Base-by-base conservation (phyloP, 345 rosid species). In the Bruguiera parviflora region DNA sequence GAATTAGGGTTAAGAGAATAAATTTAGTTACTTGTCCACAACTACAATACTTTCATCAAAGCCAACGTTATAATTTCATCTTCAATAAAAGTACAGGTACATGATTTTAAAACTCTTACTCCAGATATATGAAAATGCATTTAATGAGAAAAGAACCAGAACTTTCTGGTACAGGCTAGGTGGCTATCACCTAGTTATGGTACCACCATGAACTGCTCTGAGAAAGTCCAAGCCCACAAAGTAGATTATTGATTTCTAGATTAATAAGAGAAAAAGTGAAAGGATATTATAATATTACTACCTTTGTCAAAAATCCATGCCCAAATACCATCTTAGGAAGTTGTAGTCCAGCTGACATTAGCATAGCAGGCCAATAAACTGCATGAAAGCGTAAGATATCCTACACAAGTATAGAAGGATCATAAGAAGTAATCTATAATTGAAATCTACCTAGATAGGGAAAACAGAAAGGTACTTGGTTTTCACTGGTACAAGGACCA, bases 291-390 rank as follows among this genome's bases (percentile, higher is more conserved):
- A 15, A 58, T 33, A 39, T 35, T 25, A 19, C 27, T 77, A 91
- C 98, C 97, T 89, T 94, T 24, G 97, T 94, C 76, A 94, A 80
- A 80, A 94, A 94, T 39, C 98, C 98, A 78, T 91, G 98, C 75
- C 98, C 96, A 68, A 89, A 89, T 67, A 94, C 95, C 84, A 64
- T 84, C 82, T 84, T 85, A 9, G 98, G 97, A 80, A 91, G 87
- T 55, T 73, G 78, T 32, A 94, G 66, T 73, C 92, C 96, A 76
- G 97, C 98, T 77, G 96, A 89, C 91, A 94, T 84, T 53, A 94
- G 79, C 97, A 94, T 94, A 51, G 98, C 98, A 46, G 98, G 98
- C 97, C 98, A 94, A 73, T 94, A 94, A 73, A 94, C 97, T 0
- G 98, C 97, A 60, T 94, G 97, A 71, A 94, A 94, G 25, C 97